Base-by-base conservation (phyloP, 1,139 yeast genomes). In the Candida buenavistaensis region DNA sequence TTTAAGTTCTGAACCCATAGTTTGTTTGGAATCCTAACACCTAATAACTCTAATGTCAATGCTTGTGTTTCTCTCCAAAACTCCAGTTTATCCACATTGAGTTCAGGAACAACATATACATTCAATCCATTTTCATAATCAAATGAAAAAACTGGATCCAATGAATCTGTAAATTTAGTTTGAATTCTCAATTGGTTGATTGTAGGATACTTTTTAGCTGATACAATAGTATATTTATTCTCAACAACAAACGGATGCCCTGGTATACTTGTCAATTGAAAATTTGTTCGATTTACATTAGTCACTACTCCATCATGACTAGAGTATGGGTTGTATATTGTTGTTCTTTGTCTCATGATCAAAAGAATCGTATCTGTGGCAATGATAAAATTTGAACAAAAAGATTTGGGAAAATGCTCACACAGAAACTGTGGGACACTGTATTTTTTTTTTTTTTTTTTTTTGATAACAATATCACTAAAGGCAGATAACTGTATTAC, bases 341-440 rank as follows among this genome's bases (percentile, higher is more conserved):
- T 64, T 17, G 58, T 50, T 47, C 73, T 52, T 35, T 66, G 71
- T 46, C 58, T 62, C 46, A 45, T 46, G 4, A 11, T 16, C 3
- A 22, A 10, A 14, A 10, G 22, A 17, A 17, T 17, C n/a, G n/a
- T n/a, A n/a, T n/a, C n/a, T n/a, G n/a, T n/a, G n/a, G n/a, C n/a
- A n/a, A n/a, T n/a, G n/a, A n/a, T n/a, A n/a, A n/a, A n/a, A n/a
- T n/a, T n/a, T n/a, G n/a, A n/a, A n/a, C n/a, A n/a, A n/a, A n/a
- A n/a, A n/a, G n/a, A n/a, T n/a, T n/a, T n/a, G n/a, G n/a, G n/a
- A n/a, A n/a, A n/a, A n/a, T n/a, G n/a, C n/a, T n/a, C n/a, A n/a
- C n/a, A n/a, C n/a, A n/a, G n/a, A n/a, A n/a, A n/a, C n/a, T n/a
- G n/a, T n/a, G n/a, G n/a, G n/a, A n/a, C n/a, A n/a, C n/a, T n/a